Evolutionary conservation across 2,329 filamentous ascomycete species (phyloP), one percentile per base, ranked within the genome.

Genomic region (Monilinia aucupariae): DNA sequence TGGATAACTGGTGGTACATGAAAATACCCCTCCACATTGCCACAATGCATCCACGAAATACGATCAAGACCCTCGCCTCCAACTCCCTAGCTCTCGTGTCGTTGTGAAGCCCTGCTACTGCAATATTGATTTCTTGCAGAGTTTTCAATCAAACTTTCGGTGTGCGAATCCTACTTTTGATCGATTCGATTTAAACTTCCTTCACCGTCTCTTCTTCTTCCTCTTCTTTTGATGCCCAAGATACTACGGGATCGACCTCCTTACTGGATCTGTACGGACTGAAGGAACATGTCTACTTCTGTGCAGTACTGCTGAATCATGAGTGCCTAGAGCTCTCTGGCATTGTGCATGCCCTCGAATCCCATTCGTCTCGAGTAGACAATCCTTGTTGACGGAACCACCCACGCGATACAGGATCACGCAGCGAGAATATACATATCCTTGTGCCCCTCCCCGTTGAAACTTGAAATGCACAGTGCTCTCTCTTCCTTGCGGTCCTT

Each of bases 371-470:
- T 2, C 17, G 15, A n/a, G 32, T n/a, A n/a, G n/a, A n/a, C n/a
- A n/a, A 50, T 22, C 45, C 45, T 49, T 39, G 56, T 39, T 30
- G 27, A 30, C 45, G 43, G 32, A 30, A 50, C 45, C 45, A 30
- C 27, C n/a, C n/a, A 59, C 55, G 43, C 39, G 49, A 32, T 50
- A 30, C 55, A 59, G 55, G 30, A 59, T 59, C 55, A 59, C 37
- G 55, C 55, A 59, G 55, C 55, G 55, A 59, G 55, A 27, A 49
- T 15, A n/a, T 56, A 50, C 55, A 49, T 49, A 22, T 32, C 51
- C 47, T 53, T 43, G 47, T 52, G 27, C n/a, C 20, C 10, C 58
- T 53, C 52, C 58, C 47, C 48, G 58, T 60, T 52, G 37, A 60
- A 34, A 52, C 48, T 34, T 51, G 30, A 25, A 32, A 22, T 60